Base-by-base conservation (phyloP, 768 basidiomycete species). In the Ramaria sp. region DNA sequence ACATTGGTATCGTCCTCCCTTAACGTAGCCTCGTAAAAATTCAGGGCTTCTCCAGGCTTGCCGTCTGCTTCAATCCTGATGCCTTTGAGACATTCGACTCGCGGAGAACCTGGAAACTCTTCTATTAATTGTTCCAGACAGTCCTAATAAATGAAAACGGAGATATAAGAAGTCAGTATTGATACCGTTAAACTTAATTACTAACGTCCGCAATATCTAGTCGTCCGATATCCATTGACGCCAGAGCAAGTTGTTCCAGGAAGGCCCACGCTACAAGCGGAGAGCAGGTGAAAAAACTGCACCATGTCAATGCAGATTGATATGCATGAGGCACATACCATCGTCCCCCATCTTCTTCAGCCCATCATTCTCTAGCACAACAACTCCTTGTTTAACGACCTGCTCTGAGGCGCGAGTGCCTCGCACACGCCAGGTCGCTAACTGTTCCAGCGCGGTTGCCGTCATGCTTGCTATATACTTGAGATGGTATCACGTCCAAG, bases 21-120 rank as follows among this genome's bases (percentile, higher is more conserved):
- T 18, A 94, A 67, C 20, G 85, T 61, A 5, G 67, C 66, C 28
- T 82, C 72, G 59, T 86, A 95, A 64, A 78, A 85, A 49, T 72
- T 66, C 30, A 88, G 70, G 0, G 79, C 86, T 2, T 69, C 69
- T 0, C 77, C 76, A 0, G 79, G 70, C 3, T 78, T 60, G 43
- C 82, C 81, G 0, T 76, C 75, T 0, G 78, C 80, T 63, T 95
- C 92, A 68, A 87, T 75, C 5, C 87, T 74, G 56, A 91, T 82
- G 1, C 93, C 92, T 24, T 77, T 73, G 20, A 96, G 77, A 20
- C 82, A 77, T 36, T 86, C 80, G 1, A 90, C 84, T 20, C 93
- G 79, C 18, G 87, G 85, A 0, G 91, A 93, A 27, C 70, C 78
- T 0, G 85, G 83, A 62, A 94, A 94, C 66, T 79, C 81, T 50